Evolutionary conservation across 1,139 yeast genomes (phyloP).

Genomic region (Candida sp.): DNA sequence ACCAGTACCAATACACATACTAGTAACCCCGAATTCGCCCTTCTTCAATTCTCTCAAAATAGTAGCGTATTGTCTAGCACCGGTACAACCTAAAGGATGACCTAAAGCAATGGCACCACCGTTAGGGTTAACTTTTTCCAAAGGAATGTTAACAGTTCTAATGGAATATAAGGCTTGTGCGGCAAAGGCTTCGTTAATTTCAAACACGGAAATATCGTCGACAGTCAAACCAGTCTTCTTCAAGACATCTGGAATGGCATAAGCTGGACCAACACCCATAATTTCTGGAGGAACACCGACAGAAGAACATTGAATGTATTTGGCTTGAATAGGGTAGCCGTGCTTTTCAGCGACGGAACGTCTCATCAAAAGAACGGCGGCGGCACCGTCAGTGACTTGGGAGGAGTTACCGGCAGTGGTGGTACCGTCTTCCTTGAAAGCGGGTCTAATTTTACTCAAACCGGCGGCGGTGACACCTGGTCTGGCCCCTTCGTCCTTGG

Average conservation of each 20-base stretch:
- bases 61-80: slow-evolving; percentile 93
- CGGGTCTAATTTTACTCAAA: slow-evolving; percentile 74
- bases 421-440: slow-evolving; percentile 79
- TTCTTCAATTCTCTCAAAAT: slow-evolving; percentile 72
- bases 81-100: slow-evolving; percentile 95
- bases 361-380: slow-evolving; percentile 81
- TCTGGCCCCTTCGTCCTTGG: slow-evolving; percentile 90
- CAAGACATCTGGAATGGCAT: slow-evolving; percentile 83
- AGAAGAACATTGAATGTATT: slow-evolving; percentile 70
- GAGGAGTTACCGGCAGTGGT: slow-evolving; percentile 98
- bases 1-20: slow-evolving; percentile 98
- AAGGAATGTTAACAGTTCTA: slow-evolving; percentile 61
- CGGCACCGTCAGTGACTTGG: slow-evolving; percentile 95
- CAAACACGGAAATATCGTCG: slow-evolving; percentile 71
- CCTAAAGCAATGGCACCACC: slow-evolving; percentile 98
- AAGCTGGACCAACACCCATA: slow-evolving; percentile 97
- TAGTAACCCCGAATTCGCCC: slow-evolving; percentile 85
- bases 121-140: slow-evolving; percentile 75
- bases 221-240: slow-evolving; percentile 59
- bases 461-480: slow-evolving; percentile 78
- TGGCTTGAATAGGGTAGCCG: slow-evolving; percentile 65
- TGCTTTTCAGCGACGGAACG: slow-evolving; percentile 81
- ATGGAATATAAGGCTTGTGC: slow-evolving; percentile 86
- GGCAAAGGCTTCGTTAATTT: slow-evolving; percentile 95
- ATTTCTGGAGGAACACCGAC: slow-evolving; percentile 96